Evolutionary conservation across 2,329 filamentous ascomycete genomes (phyloP).

Genomic region (Elsinoe fawcettii): DNA sequence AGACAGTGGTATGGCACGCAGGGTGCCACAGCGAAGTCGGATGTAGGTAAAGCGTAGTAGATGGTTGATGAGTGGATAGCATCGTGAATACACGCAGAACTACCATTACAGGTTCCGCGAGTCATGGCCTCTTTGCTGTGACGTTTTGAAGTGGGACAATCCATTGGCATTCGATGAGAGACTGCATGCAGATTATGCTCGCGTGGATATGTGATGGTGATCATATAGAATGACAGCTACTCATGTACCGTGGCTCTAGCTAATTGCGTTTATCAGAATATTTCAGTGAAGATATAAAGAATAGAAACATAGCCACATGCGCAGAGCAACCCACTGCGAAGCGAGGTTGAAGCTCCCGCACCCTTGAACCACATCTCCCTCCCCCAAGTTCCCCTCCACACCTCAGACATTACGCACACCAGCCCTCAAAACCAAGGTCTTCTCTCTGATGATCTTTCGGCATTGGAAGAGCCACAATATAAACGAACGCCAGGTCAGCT

Average conservation of each 20-base stretch:
- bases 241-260: no score
- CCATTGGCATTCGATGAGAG: no score
- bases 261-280: neutral
- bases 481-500: neutral
- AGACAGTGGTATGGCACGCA: slow-evolving; percentile 51
- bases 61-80: no score
- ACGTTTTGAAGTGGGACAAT: slow-evolving; percentile 11
- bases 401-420: neutral
- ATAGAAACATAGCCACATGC: neutral
- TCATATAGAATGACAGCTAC: no score
- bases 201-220: no score
- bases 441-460: no score
- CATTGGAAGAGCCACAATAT: neutral
- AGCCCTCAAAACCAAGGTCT: neutral
- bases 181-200: no score
- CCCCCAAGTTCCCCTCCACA: neutral
- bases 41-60: neutral
- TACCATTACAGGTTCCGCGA: slow-evolving; percentile 7
- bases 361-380: slow-evolving; percentile 7
- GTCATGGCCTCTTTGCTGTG: neutral
- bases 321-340: neutral
- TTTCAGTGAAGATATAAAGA: neutral
- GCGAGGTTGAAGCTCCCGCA: slow-evolving; percentile 4
- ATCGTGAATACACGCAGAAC: no score
- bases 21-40: neutral